Percentiles rank a stretch among this genome's conserved stretches.
phyloP scores from a whole-genome alignment of 306 rosid genomes.

The Luffa acutangula region DNA sequence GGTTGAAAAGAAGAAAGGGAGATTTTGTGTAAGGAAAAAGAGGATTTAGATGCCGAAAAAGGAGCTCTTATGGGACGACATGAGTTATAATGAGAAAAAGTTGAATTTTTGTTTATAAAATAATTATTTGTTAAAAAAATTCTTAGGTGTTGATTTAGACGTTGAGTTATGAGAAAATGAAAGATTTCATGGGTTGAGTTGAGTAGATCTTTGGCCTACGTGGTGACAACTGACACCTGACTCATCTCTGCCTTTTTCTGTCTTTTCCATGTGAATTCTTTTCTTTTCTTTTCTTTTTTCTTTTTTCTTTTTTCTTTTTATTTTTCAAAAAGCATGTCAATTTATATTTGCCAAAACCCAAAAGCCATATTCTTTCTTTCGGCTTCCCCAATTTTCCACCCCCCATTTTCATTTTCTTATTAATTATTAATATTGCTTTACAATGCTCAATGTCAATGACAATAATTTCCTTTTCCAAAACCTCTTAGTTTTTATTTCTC shows the following conservation, averaged over 20 bases:
- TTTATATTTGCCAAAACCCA: not conserved
- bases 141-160: constrained; percentile 34
- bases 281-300: not conserved
- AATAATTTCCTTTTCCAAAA: not conserved
- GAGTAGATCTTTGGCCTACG: constrained; percentile 19
- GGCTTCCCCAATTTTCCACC: not conserved
- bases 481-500: no score
- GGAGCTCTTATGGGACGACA: not conserved
- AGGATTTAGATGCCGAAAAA: constrained; percentile 2
- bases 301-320: not conserved
- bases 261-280: constrained; percentile 16
- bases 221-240: constrained; percentile 22
- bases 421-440: not conserved
- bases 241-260: constrained; percentile 8
- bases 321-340: not conserved
- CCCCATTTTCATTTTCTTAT: not conserved
- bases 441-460: not conserved
- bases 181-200: constrained; percentile 5
- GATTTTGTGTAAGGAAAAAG: not conserved
- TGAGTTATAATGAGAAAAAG: constrained; percentile 12
- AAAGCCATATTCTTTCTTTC: not conserved
- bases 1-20: not conserved
- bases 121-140: not conserved
- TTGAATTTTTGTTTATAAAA: not conserved
- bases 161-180: constrained; percentile 22